These are phyloP conservation scores for Alternaria gansuensis DNA, from an alignment of 2,329 filamentous ascomycete species.

Conservation along the genomic window DNA sequence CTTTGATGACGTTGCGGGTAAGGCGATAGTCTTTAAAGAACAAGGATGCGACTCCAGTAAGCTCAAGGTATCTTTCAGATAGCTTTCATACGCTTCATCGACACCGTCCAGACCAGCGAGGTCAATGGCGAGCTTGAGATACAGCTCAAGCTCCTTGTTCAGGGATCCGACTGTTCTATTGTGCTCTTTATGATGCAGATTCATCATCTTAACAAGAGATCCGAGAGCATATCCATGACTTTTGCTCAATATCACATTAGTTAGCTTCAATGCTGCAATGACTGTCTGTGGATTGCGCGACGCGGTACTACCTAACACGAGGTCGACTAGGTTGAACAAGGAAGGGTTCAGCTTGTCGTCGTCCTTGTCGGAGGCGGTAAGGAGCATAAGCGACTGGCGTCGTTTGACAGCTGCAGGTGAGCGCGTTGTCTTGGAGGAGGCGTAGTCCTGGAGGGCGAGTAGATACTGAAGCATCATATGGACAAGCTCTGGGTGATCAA, in stretches of 20 bases:
- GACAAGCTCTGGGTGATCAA: slow-evolving; percentile 93
- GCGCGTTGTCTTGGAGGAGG: slow-evolving; percentile 44
- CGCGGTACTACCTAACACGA: slow-evolving; percentile 83
- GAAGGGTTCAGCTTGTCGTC: slow-evolving; percentile 81
- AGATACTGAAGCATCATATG: slow-evolving; percentile 94
- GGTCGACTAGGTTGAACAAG: slow-evolving; percentile 91
- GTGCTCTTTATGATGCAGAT: slow-evolving; percentile 62
- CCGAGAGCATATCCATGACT: slow-evolving; percentile 87
- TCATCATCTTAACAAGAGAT: slow-evolving; percentile 75
- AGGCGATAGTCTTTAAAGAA: slow-evolving; percentile 72
- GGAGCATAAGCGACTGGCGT: slow-evolving; percentile 86
- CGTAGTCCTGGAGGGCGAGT: slow-evolving; percentile 75
- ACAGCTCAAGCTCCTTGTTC: slow-evolving; percentile 75
- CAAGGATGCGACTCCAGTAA: slow-evolving; percentile 77
- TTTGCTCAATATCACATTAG: slow-evolving; percentile 84
- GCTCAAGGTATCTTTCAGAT: slow-evolving; percentile 74
- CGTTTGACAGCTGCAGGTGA: slow-evolving; percentile 75
- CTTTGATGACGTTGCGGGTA: slow-evolving; percentile 67
- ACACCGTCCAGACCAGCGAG: slow-evolving; percentile 75
- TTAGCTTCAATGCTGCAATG: slow-evolving; percentile 84
- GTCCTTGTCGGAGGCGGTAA: slow-evolving; percentile 79
- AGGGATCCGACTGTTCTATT: slow-evolving; percentile 77
- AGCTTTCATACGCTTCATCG: slow-evolving; percentile 75
- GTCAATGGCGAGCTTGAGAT: slow-evolving; percentile 73
- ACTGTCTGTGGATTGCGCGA: slow-evolving; percentile 90